Evolutionary conservation across 768 basidiomycete species (phyloP), one percentile per base, ranked within the genome.

Genomic region (Termitomyces sp.): DNA sequence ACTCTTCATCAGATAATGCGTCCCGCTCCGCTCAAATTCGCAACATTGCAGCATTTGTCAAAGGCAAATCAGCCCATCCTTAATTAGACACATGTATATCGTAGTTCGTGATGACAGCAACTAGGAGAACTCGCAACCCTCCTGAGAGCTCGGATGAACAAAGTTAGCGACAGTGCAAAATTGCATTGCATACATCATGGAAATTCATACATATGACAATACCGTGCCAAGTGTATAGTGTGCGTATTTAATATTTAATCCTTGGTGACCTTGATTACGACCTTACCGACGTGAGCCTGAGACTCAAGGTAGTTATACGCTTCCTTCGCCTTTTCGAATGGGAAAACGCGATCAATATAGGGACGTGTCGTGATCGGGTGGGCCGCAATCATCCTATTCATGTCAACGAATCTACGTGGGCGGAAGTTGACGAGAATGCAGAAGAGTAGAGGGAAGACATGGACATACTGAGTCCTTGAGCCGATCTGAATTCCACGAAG

Each of bases 261-360:
- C 12, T 44, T 54, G 8, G 58, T 54, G 26, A 84, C 76, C 68
- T 75, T 76, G 58, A 85, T 79, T 18, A 81, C 80, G 16, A 85
- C 76, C 69, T 87, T 86, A 16, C 85, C 86, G 22, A 85, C 78
- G 65, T 86, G 83, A 57, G 75, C 74, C 59, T 84, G 82, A 1
- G 75, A 78, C 58, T 77, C 72, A 55, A 84, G 71, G 63, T 84
- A 76, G 46, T 71, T 69, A 65, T 81, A 86, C 1, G 85, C 85
- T 46, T 77, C 70, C 29, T 72, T 67, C 6, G 76, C 71, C n/a
- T 86, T 66, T 47, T 80, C 78, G 63, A 85, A 87, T 12, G 71
- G 55, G 71, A 86, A 87, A 0, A 85, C 76, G 67, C 77, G 79
- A 72, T 85, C 79, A 41, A 86, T 67, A 22, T 82, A 72, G 1